Percentiles rank a stretch among this genome's conserved stretches.
Conservation (phyloP, 2,329 filamentous ascomycete genomes). For the Daldinia sp. region DNA sequence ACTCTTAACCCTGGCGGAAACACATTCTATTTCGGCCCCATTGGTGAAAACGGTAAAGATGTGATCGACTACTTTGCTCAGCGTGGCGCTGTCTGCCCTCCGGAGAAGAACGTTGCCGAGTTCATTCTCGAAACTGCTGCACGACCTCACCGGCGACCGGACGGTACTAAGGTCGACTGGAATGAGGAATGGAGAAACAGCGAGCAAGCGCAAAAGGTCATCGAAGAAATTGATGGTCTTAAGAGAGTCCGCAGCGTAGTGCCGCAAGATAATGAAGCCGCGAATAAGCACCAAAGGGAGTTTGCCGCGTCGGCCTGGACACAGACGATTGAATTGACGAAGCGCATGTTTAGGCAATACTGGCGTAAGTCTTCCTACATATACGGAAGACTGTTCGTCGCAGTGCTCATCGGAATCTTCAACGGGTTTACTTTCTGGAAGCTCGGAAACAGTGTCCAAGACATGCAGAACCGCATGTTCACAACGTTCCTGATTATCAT, state of each 20-base stretch:
- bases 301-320: slow-evolving; percentile 71
- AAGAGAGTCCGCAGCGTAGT: slow-evolving; percentile 49
- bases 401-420: slow-evolving; percentile 77
- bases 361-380: slow-evolving; percentile 81
- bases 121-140: slow-evolving; percentile 58
- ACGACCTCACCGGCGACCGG: slow-evolving; percentile 46
- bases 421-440: slow-evolving; percentile 82
- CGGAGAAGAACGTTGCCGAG: slow-evolving; percentile 59
- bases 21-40: slow-evolving; percentile 76
- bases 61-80: slow-evolving; percentile 74
- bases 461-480: slow-evolving; percentile 83
- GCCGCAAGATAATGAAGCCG: slow-evolving; percentile 18
- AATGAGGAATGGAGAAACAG: slow-evolving; percentile 77
- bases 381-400: slow-evolving; percentile 78
- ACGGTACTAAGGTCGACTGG: slow-evolving; percentile 67
- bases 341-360: slow-evolving; percentile 75
- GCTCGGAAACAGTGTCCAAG: slow-evolving; percentile 69
- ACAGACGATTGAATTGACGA: slow-evolving; percentile 73
- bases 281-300: slow-evolving; percentile 60
- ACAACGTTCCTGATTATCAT: slow-evolving; percentile 71
- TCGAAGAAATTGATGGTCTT: slow-evolving; percentile 71
- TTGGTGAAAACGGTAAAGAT: slow-evolving; percentile 70
- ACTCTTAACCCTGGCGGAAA: slow-evolving; percentile 74
- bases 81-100: slow-evolving; percentile 71
- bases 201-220: slow-evolving; percentile 64